These are phyloP conservation scores for Leishmania guyanensis DNA, from an alignment of 208 protist species.

Conservation along the genomic window DNA sequence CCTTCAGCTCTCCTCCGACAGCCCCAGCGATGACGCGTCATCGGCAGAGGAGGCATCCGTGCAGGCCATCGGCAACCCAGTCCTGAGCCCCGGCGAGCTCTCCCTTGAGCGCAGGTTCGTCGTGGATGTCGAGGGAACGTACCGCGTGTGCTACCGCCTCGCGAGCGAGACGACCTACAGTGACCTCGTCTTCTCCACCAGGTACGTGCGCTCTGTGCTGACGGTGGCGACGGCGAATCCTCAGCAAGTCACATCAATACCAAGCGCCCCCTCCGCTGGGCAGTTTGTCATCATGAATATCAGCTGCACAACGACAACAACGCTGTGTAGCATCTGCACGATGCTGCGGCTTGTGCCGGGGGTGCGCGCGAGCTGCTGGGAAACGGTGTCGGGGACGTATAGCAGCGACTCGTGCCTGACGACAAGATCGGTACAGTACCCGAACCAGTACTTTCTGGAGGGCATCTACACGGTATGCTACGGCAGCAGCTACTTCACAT, in stretches of 20 bases:
- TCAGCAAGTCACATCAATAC: conserved; percentile 35
- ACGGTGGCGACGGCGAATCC: conserved; percentile 53
- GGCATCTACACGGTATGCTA: conserved; percentile 88
- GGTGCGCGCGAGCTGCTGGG: conserved; percentile 72
- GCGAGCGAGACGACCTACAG: conserved; percentile 33
- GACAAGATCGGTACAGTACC: conserved; percentile 62
- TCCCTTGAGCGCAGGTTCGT: conserved; percentile 62
- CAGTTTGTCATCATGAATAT: conserved; percentile 73
- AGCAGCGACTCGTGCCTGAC: conserved; percentile 65
- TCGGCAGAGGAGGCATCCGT: conserved; percentile 17
- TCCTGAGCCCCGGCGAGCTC: conserved; percentile 26
- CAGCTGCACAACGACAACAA: conserved; percentile 34
- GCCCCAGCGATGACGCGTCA: background rate
- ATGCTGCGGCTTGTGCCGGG: conserved; percentile 70
- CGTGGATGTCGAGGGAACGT: conserved; percentile 56
- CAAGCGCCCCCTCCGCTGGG: conserved; percentile 55
- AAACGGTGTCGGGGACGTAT: conserved; percentile 41
- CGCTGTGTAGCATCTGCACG: conserved; percentile 63
- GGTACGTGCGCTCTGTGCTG: conserved; percentile 33
- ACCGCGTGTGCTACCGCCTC: conserved; percentile 84
- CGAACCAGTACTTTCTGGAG: conserved; percentile 57
- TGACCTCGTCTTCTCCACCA: conserved; percentile 57
- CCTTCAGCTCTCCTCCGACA: conserved; percentile 31
- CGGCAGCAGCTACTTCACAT: conserved; percentile 36
- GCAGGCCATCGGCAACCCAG: conserved; percentile 40